Conservation (phyloP, 768 basidiomycete species). For the Gymnopilus dilepis region DNA sequence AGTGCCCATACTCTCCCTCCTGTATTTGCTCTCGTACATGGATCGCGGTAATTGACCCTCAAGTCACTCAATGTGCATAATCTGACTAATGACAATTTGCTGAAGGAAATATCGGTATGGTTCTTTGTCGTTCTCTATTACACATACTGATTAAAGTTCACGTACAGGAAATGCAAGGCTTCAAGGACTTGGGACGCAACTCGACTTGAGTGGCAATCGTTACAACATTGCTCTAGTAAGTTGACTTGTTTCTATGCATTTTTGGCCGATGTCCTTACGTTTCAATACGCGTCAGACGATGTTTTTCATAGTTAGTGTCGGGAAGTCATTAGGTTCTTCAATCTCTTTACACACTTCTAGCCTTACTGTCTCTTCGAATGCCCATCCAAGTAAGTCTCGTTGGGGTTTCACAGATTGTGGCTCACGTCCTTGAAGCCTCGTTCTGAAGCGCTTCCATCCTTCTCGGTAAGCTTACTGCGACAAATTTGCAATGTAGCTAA, state of each 20-base stretch:
- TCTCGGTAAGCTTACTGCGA: constrained; percentile 65
- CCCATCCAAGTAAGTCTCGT: constrained; percentile 73
- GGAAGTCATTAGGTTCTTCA: not conserved
- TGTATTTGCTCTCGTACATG: constrained; percentile 69
- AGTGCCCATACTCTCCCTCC: constrained; percentile 60
- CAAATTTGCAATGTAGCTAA: too few species aligned
- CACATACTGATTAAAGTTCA: constrained; percentile 8
- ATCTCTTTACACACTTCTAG: constrained; percentile 30
- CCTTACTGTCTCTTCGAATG: constrained; percentile 70
- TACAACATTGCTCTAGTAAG: constrained; percentile 72
- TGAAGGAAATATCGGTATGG: constrained; percentile 61
- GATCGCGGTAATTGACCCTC: constrained; percentile 53
- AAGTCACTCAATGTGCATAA: not conserved
- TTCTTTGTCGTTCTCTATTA: not conserved
- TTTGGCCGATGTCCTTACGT: not conserved
- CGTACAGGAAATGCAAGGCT: constrained; percentile 65
- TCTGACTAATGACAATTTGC: not conserved
- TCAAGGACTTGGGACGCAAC: constrained; percentile 61
- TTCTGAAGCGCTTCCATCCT: constrained; percentile 67
- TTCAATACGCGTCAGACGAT: too few species aligned
- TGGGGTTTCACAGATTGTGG: not conserved
- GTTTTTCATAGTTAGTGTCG: constrained; percentile 66
- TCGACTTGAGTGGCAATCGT: constrained; percentile 59
- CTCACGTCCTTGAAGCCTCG: constrained; percentile 40
- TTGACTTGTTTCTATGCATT: not conserved